Conservation (phyloP, 2,329 filamentous ascomycete species). For the Zalaria obscura region DNA sequence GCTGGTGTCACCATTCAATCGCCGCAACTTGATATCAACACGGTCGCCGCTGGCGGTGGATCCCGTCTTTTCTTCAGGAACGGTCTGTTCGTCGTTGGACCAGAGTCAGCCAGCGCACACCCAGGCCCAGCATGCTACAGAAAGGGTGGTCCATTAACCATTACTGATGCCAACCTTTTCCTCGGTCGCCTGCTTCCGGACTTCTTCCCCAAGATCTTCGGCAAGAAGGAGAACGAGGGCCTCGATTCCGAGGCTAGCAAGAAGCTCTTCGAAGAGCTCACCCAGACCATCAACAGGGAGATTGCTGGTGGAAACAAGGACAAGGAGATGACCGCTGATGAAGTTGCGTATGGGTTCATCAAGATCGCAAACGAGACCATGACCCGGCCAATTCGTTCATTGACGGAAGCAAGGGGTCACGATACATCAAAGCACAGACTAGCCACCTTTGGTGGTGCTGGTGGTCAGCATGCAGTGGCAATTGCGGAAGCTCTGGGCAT, state of each 20-base stretch:
- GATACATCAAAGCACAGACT: constrained; percentile 83
- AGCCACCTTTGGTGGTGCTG: constrained; percentile 83
- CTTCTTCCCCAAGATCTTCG: constrained; percentile 93
- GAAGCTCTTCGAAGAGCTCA: constrained; percentile 60
- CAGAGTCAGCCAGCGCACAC: constrained; percentile 77
- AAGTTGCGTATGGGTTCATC: constrained; percentile 80
- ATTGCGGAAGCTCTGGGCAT: constrained; percentile 78
- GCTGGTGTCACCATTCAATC: constrained; percentile 90
- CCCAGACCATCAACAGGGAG: constrained; percentile 65
- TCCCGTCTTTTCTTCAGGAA: constrained; percentile 78
- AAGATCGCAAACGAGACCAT: constrained; percentile 86
- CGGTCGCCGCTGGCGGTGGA: constrained; percentile 80
- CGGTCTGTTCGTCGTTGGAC: constrained; percentile 79
- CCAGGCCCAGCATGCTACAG: constrained; percentile 85
- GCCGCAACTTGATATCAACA: constrained; percentile 88
- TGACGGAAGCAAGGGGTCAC: constrained; percentile 85
- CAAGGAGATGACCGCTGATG: constrained; percentile 57
- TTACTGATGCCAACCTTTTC: constrained; percentile 86
- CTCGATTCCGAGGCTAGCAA: constrained; percentile 64
- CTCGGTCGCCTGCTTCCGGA: constrained; percentile 74
- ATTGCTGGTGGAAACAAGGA: constrained; percentile 39
- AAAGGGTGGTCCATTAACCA: constrained; percentile 75
- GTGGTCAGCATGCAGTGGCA: constrained; percentile 83
- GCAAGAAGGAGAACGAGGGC: constrained; percentile 70
- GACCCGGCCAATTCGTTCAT: constrained; percentile 76